These are phyloP conservation scores for Podospora pseudocomata DNA, from an alignment of 495 filamentous ascomycete genomes.

Conservation along the genomic window DNA sequence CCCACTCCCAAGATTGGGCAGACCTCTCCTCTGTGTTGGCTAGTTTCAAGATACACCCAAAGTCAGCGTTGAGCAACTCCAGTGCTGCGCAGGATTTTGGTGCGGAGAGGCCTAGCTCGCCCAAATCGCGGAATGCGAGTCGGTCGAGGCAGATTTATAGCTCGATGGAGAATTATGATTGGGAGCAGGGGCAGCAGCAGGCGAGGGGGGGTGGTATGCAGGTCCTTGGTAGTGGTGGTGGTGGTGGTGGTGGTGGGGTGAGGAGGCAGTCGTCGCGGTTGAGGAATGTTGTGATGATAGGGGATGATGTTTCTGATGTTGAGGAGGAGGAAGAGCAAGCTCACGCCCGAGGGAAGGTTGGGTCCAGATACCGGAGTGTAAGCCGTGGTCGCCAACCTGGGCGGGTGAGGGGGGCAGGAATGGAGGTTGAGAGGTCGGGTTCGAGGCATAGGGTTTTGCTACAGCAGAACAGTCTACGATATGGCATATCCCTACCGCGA, in stretches of 20 bases:
- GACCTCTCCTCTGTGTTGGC: constrained; percentile 16
- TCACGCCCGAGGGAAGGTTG: neutral
- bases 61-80: constrained; percentile 15
- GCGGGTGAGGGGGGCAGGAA: neutral
- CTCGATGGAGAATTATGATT: neutral
- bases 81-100: neutral
- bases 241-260: no score
- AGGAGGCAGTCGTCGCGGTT: constrained; percentile 15
- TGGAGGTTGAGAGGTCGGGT: neutral
- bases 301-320: neutral
- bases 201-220: no score
- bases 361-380: neutral
- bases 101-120: constrained; percentile 23
- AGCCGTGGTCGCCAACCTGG: neutral
- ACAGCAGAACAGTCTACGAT: neutral
- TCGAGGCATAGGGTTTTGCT: neutral
- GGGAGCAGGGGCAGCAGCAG: neutral
- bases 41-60: constrained; percentile 17
- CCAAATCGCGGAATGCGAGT: constrained; percentile 24
- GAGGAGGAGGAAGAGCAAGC: neutral
- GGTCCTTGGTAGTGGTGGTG: no score
- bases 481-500: neutral
- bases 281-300: constrained; percentile 12
- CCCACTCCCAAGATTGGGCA: constrained; percentile 8
- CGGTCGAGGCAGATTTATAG: neutral